Percentiles rank a stretch among this genome's conserved stretches.
Evolutionary conservation across 495 filamentous ascomycete genomes (phyloP).

Genomic region (Letharia columbiana): DNA sequence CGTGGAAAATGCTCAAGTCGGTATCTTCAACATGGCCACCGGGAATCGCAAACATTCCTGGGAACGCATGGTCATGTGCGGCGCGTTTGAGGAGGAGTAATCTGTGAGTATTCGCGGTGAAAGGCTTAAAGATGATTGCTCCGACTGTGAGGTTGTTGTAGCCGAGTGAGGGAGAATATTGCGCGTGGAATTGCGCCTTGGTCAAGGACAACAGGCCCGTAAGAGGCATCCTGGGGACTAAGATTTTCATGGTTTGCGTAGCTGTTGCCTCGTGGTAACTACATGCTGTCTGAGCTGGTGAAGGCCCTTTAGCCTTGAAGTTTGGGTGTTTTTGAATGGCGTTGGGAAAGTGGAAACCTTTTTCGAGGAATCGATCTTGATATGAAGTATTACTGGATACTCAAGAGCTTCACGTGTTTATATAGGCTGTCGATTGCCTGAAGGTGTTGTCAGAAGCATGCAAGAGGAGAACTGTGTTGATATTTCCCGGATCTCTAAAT

Average conservation of each 20-base stretch:
- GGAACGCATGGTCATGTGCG: conserved; percentile 9
- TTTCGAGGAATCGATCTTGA: no score
- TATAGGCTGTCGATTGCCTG: no score
- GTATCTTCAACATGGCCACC: conserved; percentile 10
- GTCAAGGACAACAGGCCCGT: not conserved
- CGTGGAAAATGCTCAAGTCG: conserved; percentile 6
- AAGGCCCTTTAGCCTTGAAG: not conserved
- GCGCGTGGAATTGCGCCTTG: not conserved
- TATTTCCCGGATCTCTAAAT: no score
- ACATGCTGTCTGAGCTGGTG: not conserved
- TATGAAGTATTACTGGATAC: no score
- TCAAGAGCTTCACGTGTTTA: no score
- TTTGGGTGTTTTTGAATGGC: not conserved
- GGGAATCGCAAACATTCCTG: conserved; percentile 13
- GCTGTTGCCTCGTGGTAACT: no score
- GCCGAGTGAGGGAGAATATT: not conserved
- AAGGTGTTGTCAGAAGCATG: no score
- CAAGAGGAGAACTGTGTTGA: no score
- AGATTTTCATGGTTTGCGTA: not conserved
- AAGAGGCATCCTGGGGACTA: not conserved
- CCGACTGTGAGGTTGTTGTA: conserved; percentile 7
- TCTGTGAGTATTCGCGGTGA: not conserved
- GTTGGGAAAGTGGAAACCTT: no score
- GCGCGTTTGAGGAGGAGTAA: conserved; percentile 17
- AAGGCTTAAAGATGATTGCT: conserved; percentile 10